phyloP scores from a whole-genome alignment of 306 rosid species.

The Senna tora region DNA sequence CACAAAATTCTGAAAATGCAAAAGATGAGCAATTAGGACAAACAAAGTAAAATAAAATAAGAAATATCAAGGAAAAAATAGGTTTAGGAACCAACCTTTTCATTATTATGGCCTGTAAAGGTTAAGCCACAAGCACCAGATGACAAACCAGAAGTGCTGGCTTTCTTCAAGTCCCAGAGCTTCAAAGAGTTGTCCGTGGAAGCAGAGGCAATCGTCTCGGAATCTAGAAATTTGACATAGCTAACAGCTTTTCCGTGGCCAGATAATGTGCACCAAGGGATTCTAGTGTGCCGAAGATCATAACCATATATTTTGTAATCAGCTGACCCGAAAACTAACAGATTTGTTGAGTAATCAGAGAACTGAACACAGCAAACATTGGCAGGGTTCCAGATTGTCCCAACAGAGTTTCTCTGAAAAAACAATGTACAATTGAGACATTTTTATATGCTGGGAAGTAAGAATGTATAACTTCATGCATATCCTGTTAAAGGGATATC shows the following conservation, averaged over 20 bases:
- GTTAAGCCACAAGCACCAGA: constrained; percentile 56
- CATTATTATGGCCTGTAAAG: constrained; percentile 66
- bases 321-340: constrained; percentile 81
- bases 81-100: constrained; percentile 57
- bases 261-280: constrained; percentile 85
- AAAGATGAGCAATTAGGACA: constrained; percentile 40
- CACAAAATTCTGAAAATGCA: constrained; percentile 63
- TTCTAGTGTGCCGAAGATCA: constrained; percentile 78
- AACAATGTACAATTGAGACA: constrained; percentile 32
- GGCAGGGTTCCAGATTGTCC: constrained; percentile 71
- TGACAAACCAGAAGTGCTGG: constrained; percentile 48
- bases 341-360: constrained; percentile 70
- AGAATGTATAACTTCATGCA: constrained; percentile 15
- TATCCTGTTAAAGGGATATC: constrained; percentile 4
- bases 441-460: constrained; percentile 1
- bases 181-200: constrained; percentile 77
- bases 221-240: constrained; percentile 84
- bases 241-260: constrained; percentile 91
- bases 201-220: constrained; percentile 69
- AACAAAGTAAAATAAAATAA: background rate
- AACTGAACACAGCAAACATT: constrained; percentile 96
- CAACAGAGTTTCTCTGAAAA: constrained; percentile 68
- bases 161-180: constrained; percentile 75
- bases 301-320: constrained; percentile 86
- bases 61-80: background rate